Conservation (phyloP, 208 protist genomes). For the Trypanosoma lewisi region DNA sequence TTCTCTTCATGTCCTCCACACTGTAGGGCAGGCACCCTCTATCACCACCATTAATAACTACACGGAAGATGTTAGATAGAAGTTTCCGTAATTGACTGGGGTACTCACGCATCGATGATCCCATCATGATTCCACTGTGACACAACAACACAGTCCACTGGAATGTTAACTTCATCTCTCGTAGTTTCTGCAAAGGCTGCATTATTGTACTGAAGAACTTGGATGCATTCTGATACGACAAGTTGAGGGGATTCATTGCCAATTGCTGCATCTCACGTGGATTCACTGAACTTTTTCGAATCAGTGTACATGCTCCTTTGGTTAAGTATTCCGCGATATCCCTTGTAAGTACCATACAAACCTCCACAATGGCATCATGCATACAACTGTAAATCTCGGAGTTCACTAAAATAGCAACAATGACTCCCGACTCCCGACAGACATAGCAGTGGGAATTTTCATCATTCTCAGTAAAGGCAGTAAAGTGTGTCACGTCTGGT, state of each 20-base stretch:
- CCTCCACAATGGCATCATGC: neutral
- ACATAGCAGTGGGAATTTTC: constrained; percentile 8
- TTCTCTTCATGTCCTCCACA: neutral
- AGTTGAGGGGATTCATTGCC: neutral
- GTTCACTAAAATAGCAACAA: constrained; percentile 9
- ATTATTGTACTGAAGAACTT: neutral
- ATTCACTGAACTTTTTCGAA: neutral
- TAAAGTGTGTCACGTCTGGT: constrained; percentile 14
- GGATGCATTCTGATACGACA: neutral
- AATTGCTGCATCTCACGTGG: neutral
- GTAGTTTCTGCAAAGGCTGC: constrained; percentile 1
- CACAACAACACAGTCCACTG: constrained; percentile 30
- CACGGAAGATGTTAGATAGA: constrained; percentile 15
- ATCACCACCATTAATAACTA: constrained; percentile 11
- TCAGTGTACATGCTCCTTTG: constrained; percentile 1
- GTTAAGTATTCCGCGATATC: constrained; percentile 21
- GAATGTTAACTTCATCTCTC: constrained; percentile 16
- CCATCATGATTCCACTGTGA: constrained; percentile 12
- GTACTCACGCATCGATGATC: constrained; percentile 23
- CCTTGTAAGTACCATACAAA: constrained; percentile 9
- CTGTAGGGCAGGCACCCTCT: neutral
- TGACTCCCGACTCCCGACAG: constrained; percentile 8
- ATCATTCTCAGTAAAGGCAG: constrained; percentile 3
- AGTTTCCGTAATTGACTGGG: constrained; percentile 9
- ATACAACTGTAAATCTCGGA: neutral